Evolutionary conservation across 192 early-diverging fungal genomes (phyloP).

Genomic region (Linnemannia elongata): DNA sequence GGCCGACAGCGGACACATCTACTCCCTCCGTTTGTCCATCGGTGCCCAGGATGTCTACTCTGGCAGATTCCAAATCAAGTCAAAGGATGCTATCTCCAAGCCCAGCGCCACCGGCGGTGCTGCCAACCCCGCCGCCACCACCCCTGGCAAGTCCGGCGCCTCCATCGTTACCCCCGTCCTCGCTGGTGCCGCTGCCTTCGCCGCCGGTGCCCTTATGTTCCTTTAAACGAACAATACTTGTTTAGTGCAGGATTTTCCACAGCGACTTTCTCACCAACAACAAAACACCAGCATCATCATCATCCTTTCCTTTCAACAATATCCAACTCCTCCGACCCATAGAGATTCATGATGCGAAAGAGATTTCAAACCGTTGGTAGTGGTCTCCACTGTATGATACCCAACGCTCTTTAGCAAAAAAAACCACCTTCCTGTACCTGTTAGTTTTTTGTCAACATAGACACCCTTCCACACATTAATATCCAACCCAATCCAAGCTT

Average conservation of each 20-base stretch:
- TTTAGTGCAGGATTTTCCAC: neutral
- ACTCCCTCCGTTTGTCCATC: slow-evolving; percentile 19
- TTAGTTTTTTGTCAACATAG: neutral
- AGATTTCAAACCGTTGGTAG: slow-evolving; percentile 9
- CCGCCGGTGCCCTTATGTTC: slow-evolving; percentile 27
- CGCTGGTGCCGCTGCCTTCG: slow-evolving; percentile 22
- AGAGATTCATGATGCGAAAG: slow-evolving; percentile 7
- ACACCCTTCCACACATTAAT: neutral
- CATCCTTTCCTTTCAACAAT: neutral
- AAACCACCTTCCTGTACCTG: neutral
- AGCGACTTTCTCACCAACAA: neutral
- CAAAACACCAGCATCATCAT: neutral
- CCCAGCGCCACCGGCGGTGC: neutral
- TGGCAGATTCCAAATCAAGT: slow-evolving; percentile 28
- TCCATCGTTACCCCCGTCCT: slow-evolving; percentile 18
- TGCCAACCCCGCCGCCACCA: neutral
- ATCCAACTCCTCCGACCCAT: neutral
- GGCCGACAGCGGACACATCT: neutral
- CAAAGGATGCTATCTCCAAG: neutral
- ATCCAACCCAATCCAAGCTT: neutral
- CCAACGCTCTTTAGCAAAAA: neutral
- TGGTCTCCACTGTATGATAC: neutral
- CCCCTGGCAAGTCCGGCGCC: neutral
- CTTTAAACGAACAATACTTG: slow-evolving; percentile 14
- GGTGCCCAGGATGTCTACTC: slow-evolving; percentile 23